Conservation (phyloP, 768 basidiomycete genomes). For the Butyriboletus loyo region DNA sequence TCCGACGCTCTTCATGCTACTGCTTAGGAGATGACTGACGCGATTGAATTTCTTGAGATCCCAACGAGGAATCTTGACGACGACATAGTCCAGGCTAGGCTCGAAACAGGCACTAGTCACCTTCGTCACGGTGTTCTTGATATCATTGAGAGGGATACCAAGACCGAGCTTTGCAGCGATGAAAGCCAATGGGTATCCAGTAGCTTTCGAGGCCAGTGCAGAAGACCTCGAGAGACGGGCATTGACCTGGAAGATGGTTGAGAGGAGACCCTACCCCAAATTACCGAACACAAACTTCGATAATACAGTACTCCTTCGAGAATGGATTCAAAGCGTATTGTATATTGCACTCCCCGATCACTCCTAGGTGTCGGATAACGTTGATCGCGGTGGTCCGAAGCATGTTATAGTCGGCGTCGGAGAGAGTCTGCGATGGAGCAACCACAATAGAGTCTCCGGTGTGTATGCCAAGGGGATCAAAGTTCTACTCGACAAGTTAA, state of each 20-base stretch:
- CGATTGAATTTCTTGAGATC: conserved; percentile 97
- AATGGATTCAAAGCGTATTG: conserved; percentile 96
- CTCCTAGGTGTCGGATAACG: conserved; percentile 97
- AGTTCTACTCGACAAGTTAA: conserved; percentile 62
- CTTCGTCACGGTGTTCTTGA: conserved; percentile 96
- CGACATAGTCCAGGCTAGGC: conserved; percentile 93
- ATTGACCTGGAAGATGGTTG: conserved; percentile 55
- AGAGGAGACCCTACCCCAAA: conserved; percentile 2
- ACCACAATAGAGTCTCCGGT: conserved; percentile 99
- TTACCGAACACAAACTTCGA: conserved; percentile 59
- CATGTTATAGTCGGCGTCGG: conserved; percentile 99
- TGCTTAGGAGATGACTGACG: conserved; percentile 86
- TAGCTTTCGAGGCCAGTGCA: conserved; percentile 96
- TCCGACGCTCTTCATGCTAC: conserved; percentile 98
- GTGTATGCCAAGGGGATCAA: conserved; percentile 97
- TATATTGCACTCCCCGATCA: conserved; percentile 98
- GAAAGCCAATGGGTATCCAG: conserved; percentile 96
- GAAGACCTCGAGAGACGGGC: conserved; percentile 98
- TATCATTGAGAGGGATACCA: conserved; percentile 95
- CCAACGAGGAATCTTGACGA: conserved; percentile 99
- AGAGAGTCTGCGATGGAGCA: conserved; percentile 95
- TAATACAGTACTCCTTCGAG: conserved; percentile 97
- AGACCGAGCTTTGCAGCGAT: conserved; percentile 98
- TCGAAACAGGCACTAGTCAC: conserved; percentile 97
- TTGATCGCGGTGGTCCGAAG: conserved; percentile 97